Base-by-base conservation (phyloP, 805 yeast species). In the Yarrowia divulgata region DNA sequence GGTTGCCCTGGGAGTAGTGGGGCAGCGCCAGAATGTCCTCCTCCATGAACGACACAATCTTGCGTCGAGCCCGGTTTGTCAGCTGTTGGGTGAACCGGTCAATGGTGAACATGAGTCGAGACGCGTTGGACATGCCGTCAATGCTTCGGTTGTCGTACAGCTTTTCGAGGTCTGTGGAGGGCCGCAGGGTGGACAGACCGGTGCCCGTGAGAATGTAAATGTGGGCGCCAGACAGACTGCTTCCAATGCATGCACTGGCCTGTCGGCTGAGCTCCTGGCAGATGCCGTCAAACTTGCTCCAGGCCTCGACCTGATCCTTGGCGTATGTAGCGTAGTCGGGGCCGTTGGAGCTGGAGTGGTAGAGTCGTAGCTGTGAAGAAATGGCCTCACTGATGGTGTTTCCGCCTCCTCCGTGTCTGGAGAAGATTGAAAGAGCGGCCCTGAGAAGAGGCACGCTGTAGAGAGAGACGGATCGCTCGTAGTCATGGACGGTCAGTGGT, bases 241-340 rank as follows among this genome's bases (percentile, higher is more conserved):
- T 45, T 8, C 34, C 66, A 16, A 60, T 60, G 52, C 52, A 60
- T 9, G 42, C 66, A 34, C 37, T 60, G 9, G 52, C 66, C 46
- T 60, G 52, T 32, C 52, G n/a, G 66, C 42, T 43, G 37, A 60
- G 52, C 32, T 60, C 66, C 66, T 60, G 66, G 14, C 66, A 60
- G 8, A 60, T 42, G 9, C 34, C 18, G 5, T 60, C 66, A 45
- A 60, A 60, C 52, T 60, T 60, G 66, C 52, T 45, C 66, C 66
- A 60, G 3, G 40, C 52, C 8, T 42, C 66, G 3, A 45, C 32
- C 66, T 60, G 52, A 19, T 60, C 66, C 52, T 45, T 42, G 52
- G 50, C 66, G 42, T 60, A 60, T 1, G n/a, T 32, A 3, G 40
- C 16, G 34, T 60, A 60, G 16, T 35, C 66, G 1, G 52, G 52